Conservation (phyloP, 225 moss, liverwort and hornwort species). For the Bryum argenteum region DNA sequence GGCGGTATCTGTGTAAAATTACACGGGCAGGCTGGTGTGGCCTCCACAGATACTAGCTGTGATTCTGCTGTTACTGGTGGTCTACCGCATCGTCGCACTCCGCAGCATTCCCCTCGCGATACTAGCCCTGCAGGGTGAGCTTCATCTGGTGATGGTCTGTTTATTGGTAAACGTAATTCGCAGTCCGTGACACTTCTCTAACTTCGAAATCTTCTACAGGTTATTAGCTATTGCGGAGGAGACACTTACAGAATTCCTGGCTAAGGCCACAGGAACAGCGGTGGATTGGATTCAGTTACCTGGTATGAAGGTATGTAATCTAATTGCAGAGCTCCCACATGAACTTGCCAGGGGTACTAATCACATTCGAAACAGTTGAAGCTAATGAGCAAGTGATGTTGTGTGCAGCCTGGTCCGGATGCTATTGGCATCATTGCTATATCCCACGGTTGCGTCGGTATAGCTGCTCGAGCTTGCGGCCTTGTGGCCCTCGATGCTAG, state of each 20-base stretch:
- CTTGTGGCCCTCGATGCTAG: conserved; percentile 91
- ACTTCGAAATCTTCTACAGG: conserved; percentile 40
- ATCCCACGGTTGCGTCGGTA: conserved; percentile 94
- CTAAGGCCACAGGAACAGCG: conserved; percentile 97
- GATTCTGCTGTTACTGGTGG: conserved; percentile 60
- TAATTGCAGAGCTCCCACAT: background rate
- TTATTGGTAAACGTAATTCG: background rate
- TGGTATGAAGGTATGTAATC: conserved; percentile 88
- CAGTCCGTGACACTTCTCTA: background rate
- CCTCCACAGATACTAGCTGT: conserved; percentile 68
- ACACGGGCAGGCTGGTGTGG: conserved; percentile 59
- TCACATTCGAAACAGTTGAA: background rate
- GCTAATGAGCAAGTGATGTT: background rate
- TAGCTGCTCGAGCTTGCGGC: conserved; percentile 98
- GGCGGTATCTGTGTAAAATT: conserved; percentile 58
- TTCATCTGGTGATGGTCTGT: background rate
- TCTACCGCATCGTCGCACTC: conserved; percentile 53
- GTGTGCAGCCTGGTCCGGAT: conserved; percentile 98
- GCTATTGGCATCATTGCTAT: conserved; percentile 98
- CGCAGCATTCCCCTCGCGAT: conserved; percentile 62
- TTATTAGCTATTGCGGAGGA: conserved; percentile 91
- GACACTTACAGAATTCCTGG: conserved; percentile 90
- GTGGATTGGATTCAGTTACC: conserved; percentile 99
- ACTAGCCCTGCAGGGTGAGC: conserved; percentile 59
- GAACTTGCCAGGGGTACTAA: background rate